Evolutionary conservation across 2,329 filamentous ascomycete species (phyloP), one percentile per base, ranked within the genome.

Genomic region (Xylariomycetidae sp.): DNA sequence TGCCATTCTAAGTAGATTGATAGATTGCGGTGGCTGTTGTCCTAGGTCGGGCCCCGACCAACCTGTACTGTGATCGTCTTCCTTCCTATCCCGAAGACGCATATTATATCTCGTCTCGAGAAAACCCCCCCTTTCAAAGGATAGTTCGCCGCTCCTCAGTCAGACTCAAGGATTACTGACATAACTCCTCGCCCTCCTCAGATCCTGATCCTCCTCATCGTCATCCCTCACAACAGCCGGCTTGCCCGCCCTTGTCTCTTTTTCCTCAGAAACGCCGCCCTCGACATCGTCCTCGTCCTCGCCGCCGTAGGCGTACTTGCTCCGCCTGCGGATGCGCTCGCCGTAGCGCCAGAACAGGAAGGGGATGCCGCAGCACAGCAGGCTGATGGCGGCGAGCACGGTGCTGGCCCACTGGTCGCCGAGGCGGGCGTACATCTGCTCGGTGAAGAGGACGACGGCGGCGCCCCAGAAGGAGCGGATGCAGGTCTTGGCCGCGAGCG

Each of bases 261-360:
- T n/a, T n/a, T n/a, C n/a, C n/a, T n/a, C n/a, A n/a, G n/a, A n/a
- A n/a, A n/a, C 23, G 36, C 14, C 41, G 9, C 15, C 27, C 12
- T 33, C 35, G 1, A 56, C 45, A 19, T 58, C 48, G 13, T 44
- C 33, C 15, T 50, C 42, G 3, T 78, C 73, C 4, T 75, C 74
- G 1, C 72, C 73, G n/a, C 60, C 63, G 41, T 86, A 94, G 0
- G 88, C 88, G 53, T 78, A 94, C 58, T 77, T 82, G 50, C 80
- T 85, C 38, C 70, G 67, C 35, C 64, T 67, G 5, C 88, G 70
- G 45, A 94, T 94, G 5, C 58, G 57, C 12, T 79, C 85, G 4
- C 88, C 88, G 48, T 77, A 87, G 51, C 68, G 77, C 69, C 83
- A 94, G 62, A 95, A 94, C 16, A 86, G 58, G 56, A 82, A 94